Percentiles rank a stretch among this genome's conserved stretches.
Evolutionary conservation across 2,329 filamentous ascomycete species (phyloP).

Genomic region (Paraconiothyrium brasiliense): DNA sequence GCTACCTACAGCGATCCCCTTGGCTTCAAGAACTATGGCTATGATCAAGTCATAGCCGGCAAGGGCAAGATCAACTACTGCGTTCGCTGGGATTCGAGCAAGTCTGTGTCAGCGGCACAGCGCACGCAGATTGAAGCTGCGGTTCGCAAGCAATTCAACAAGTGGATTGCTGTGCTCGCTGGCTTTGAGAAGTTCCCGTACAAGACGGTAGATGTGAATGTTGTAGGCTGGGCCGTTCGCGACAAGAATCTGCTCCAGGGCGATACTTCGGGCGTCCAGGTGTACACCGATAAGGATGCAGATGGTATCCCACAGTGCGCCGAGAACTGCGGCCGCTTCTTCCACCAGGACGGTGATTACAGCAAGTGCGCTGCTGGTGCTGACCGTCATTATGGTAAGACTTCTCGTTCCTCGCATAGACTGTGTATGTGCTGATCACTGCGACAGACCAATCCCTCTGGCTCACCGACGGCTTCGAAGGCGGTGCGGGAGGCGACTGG

Average conservation of each 20-base stretch:
- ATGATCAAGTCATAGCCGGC: constrained; percentile 40
- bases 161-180: constrained; percentile 56
- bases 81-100: constrained; percentile 57
- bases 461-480: constrained; percentile 58
- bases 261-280: constrained; percentile 49
- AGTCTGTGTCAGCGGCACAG: constrained; percentile 50
- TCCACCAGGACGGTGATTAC: constrained; percentile 57
- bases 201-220: constrained; percentile 50
- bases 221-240: constrained; percentile 58
- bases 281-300: constrained; percentile 55
- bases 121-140: constrained; percentile 50
- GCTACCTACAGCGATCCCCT: constrained; percentile 32
- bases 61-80: constrained; percentile 54
- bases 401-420: background rate
- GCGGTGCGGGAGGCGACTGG: constrained; percentile 60
- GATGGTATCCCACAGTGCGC: constrained; percentile 56
- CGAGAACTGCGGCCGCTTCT: constrained; percentile 55
- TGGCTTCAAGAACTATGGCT: constrained; percentile 44
- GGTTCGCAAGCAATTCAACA: constrained; percentile 49
- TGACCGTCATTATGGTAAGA: constrained; percentile 51
- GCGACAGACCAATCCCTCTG: constrained; percentile 56
- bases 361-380: constrained; percentile 51
- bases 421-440: background rate
- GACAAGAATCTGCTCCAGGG: constrained; percentile 49
- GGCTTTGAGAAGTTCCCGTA: constrained; percentile 58